A percentile compares a stretch with the other conserved stretches of the same genome.
Conservation (phyloP, 2,329 filamentous ascomycete species). For the Fusarium nurragi region DNA sequence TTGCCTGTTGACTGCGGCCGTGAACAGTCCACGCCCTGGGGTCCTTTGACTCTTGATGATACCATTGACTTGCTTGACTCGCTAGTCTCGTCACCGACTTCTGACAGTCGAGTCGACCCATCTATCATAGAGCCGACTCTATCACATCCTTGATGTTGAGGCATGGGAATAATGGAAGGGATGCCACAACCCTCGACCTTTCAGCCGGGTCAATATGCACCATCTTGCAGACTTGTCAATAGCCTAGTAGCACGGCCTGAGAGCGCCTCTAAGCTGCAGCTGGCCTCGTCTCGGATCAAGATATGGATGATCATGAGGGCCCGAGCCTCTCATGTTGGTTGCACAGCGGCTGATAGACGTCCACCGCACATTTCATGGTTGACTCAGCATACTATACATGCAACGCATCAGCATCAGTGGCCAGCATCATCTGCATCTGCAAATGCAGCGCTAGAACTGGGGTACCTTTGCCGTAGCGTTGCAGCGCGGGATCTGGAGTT, state of each 20-base stretch:
- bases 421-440: slow-evolving; percentile 12
- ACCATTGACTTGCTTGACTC: slow-evolving; percentile 23
- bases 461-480: slow-evolving; percentile 19
- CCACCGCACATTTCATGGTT: slow-evolving; percentile 23
- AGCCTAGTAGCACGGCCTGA: neutral
- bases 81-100: neutral
- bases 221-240: slow-evolving; percentile 1
- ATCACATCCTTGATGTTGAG: slow-evolving; percentile 11
- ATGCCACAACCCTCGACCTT: slow-evolving; percentile 31
- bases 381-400: slow-evolving; percentile 5
- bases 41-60: neutral
- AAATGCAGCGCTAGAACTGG: slow-evolving; percentile 14
- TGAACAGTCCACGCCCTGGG: slow-evolving; percentile 9
- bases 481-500: slow-evolving; percentile 27
- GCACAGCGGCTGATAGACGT: slow-evolving; percentile 25
- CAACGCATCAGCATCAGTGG: slow-evolving; percentile 1
- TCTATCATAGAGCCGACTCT: neutral
- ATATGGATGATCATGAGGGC: slow-evolving; percentile 33
- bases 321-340: slow-evolving; percentile 26
- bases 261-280: slow-evolving; percentile 32
- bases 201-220: slow-evolving; percentile 37
- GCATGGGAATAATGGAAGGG: slow-evolving; percentile 6
- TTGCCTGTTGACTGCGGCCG: slow-evolving; percentile 18
- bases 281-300: slow-evolving; percentile 26
- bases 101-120: neutral